Base-by-base conservation (phyloP, 2,329 filamentous ascomycete genomes). In the Paecilomyces sp. region DNA sequence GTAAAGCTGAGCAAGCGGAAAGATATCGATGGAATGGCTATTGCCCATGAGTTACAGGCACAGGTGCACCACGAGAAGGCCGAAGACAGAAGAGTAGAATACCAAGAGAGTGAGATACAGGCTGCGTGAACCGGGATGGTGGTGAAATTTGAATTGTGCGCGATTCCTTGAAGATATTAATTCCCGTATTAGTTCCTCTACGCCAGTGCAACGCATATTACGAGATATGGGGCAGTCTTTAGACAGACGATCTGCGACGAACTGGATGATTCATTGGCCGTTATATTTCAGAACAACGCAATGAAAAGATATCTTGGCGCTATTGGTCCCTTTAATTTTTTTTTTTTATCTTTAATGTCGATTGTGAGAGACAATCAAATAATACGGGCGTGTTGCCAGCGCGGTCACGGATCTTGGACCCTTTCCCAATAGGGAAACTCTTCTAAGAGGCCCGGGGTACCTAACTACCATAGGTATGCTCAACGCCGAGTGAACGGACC, bases 1-100 rank as follows among this genome's bases (percentile, higher is more conserved):
- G 60, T 62, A 24, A 62, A 62, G 28, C 28, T 62, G 36, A 62
- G 60, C 50, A 60, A 41, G 28, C 59, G 60, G 50, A 62, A 58
- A 22, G 58, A 62, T 34, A 52, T 62, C 8, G 58, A 62, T 60
- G 60, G 58, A 15, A 56, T 62, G 56, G 56, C 55, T 54, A 30
- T 60, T 28, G 60, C 60, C 15, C 58, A 58, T 28, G 60, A 62
- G 22, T 24, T 57, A 15, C 60, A 62, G 51, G 58, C 58, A 8
- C 60, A 62, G 50, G 55, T 57, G 1, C 60, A 60, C 47, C 56
- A 58, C n/a, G 58, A 62, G n/a, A 62, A 62, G 41, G 33, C 24
- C 47, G 58, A 60, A n/a, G 41, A 47, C 11, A 58, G 55, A 36
- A 56, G 57, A 55, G 53, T 62, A 3, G 58, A 60, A 24, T 25